Conservation (phyloP, 1,284 basidiomycete genomes). For the Heterobasidion parviporum region DNA sequence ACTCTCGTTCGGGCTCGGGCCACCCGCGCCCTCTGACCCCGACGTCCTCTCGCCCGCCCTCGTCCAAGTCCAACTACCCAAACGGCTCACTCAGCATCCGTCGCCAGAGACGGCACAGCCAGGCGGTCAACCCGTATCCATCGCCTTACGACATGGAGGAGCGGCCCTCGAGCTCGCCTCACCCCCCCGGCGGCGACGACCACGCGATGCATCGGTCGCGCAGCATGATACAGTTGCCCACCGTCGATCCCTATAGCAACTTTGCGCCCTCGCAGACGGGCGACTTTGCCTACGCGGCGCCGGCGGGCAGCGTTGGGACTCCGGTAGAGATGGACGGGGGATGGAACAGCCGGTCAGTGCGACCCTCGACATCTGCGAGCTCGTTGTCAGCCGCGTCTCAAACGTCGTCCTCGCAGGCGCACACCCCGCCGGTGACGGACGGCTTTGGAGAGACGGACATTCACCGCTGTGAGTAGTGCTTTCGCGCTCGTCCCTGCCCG, state of each 20-base stretch:
- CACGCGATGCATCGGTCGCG: conserved; percentile 55
- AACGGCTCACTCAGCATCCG: conserved; percentile 51
- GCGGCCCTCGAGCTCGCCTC: conserved; percentile 66
- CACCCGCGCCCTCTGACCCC: conserved; percentile 48
- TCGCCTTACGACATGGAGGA: conserved; percentile 56
- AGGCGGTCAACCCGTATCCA: conserved; percentile 77
- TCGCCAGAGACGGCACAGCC: conserved; percentile 65
- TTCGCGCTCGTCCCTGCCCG: conserved; percentile 6
- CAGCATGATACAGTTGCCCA: conserved; percentile 71
- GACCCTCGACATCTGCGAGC: conserved; percentile 69
- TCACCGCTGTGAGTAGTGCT: conserved; percentile 63
- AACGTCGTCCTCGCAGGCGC: conserved; percentile 67
- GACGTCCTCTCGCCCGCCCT: conserved; percentile 44
- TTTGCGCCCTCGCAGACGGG: conserved; percentile 39
- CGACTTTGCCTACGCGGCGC: conserved; percentile 72
- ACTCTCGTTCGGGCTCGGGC: conserved; percentile 61
- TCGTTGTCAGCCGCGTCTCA: conserved; percentile 64
- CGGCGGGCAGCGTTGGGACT: conserved; percentile 28
- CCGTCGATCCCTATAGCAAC: conserved; percentile 53
- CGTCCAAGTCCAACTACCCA: conserved; percentile 51
- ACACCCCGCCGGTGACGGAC: conserved; percentile 65
- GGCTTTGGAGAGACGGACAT: conserved; percentile 62
- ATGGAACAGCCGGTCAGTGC: conserved; percentile 28
- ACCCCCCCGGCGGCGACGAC: conserved; percentile 45
- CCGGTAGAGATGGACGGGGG: conserved; percentile 10